A percentile compares a stretch with the other conserved stretches of the same genome.
Evolutionary conservation across 2,329 filamentous ascomycete species (phyloP).

Genomic region (Neurospora crassa): DNA sequence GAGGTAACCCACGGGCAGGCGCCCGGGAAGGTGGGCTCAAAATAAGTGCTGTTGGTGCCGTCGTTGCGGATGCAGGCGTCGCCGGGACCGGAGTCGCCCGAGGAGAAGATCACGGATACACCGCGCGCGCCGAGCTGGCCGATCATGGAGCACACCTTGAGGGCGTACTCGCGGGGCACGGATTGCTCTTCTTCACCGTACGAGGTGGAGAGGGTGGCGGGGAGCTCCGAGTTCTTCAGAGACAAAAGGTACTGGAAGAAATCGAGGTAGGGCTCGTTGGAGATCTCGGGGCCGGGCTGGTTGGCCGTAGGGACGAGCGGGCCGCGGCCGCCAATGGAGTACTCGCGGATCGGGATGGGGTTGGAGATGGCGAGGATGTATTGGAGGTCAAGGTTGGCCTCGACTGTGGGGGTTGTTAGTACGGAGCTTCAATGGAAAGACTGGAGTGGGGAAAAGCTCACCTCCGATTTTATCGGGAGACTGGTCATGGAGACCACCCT

Average conservation of each 20-base stretch:
- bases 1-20: slow-evolving; percentile 49
- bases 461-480: slow-evolving; percentile 23
- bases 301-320: slow-evolving; percentile 43
- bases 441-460: not conserved
- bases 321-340: slow-evolving; percentile 50
- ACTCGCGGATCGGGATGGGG: slow-evolving; percentile 46
- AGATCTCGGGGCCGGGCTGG: slow-evolving; percentile 38
- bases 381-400: slow-evolving; percentile 57
- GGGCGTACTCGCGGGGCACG: slow-evolving; percentile 49
- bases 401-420: slow-evolving; percentile 21
- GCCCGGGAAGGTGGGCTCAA: slow-evolving; percentile 45
- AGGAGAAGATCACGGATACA: slow-evolving; percentile 53
- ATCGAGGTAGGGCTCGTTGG: slow-evolving; percentile 60
- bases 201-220: slow-evolving; percentile 53
- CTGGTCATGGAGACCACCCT: slow-evolving; percentile 43
- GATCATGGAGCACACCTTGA: slow-evolving; percentile 52
- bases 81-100: slow-evolving; percentile 52
- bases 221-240: slow-evolving; percentile 40
- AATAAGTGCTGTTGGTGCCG: slow-evolving; percentile 36
- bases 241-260: slow-evolving; percentile 50
- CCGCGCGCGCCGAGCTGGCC: slow-evolving; percentile 58
- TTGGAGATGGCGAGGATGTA: slow-evolving; percentile 47
- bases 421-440: no score
- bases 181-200: slow-evolving; percentile 62
- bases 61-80: slow-evolving; percentile 49